These are phyloP conservation scores for Urostyla sp. DNA, from an alignment of 73 alveolate species.

Conservation along the genomic window DNA sequence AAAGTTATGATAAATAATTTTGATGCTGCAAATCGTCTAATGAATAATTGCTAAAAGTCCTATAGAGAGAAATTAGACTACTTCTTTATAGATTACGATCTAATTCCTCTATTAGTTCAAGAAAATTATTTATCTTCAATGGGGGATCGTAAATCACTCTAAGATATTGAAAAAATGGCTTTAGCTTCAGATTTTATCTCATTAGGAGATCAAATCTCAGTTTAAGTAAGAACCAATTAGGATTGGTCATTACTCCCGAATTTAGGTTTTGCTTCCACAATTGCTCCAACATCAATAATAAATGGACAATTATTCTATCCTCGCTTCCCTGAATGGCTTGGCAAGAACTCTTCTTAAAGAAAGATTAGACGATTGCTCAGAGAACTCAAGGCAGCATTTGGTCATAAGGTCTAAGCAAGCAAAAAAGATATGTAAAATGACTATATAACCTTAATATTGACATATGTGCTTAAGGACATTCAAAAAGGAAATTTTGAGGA, in stretches of 20 bases:
- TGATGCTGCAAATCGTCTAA: slow-evolving; percentile 93
- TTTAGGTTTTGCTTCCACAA: slow-evolving; percentile 72
- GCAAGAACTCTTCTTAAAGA: slow-evolving; percentile 82
- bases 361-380: slow-evolving; percentile 85
- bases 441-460: slow-evolving; percentile 47
- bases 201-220: slow-evolving; percentile 77
- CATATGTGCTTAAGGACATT: slow-evolving; percentile 59
- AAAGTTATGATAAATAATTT: slow-evolving; percentile 88
- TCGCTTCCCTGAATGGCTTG: slow-evolving; percentile 95
- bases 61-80: slow-evolving; percentile 85
- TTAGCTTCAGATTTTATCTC: slow-evolving; percentile 83
- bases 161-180: slow-evolving; percentile 65
- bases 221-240: slow-evolving; percentile 68
- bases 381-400: slow-evolving; percentile 80
- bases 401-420: slow-evolving; percentile 61
- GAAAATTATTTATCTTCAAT: slow-evolving; percentile 91
- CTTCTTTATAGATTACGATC: slow-evolving; percentile 95
- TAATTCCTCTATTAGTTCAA: slow-evolving; percentile 93
- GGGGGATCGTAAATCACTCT: slow-evolving; percentile 54
- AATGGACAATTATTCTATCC: slow-evolving; percentile 72
- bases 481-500: slow-evolving; percentile 68
- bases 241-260: slow-evolving; percentile 88
- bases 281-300: slow-evolving; percentile 74
- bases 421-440: slow-evolving; percentile 64
- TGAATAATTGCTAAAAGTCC: slow-evolving; percentile 58